Percentiles rank a stretch among this genome's conserved stretches.
Conservation (phyloP, 2,329 filamentous ascomycete genomes). For the Capronia coronata region DNA sequence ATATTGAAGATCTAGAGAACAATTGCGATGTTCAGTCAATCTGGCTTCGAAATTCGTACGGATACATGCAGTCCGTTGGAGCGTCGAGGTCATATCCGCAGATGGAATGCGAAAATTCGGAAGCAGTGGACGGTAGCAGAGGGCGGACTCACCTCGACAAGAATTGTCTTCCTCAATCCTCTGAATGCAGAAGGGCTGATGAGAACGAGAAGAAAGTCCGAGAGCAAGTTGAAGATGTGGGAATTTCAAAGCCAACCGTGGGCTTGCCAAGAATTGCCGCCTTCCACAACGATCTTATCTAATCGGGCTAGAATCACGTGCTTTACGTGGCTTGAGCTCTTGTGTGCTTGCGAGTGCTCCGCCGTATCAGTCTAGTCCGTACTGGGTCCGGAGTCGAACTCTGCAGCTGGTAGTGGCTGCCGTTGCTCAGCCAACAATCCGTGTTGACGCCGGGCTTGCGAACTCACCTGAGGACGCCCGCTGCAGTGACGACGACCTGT, state of each 20-base stretch:
- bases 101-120: background rate
- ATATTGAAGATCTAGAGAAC: conserved; percentile 39
- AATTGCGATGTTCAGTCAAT: conserved; percentile 11
- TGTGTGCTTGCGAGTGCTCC: no score
- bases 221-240: conserved; percentile 1
- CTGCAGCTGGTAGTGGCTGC: background rate
- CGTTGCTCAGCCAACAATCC: conserved; percentile 1
- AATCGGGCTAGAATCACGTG: background rate
- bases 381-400: background rate
- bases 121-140: background rate
- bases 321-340: background rate
- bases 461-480: conserved; percentile 1
- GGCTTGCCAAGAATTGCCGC: background rate
- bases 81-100: background rate
- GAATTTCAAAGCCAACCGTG: background rate
- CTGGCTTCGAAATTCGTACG: background rate
- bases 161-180: conserved; percentile 56
- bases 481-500: conserved; percentile 3
- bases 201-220: conserved; percentile 4
- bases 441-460: background rate
- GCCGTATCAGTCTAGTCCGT: no score
- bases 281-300: background rate
- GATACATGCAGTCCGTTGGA: background rate
- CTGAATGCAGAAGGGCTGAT: conserved; percentile 24
- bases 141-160: conserved; percentile 50